Conservation (phyloP, 805 yeast species). For the Debaryomyces hansenii region DNA sequence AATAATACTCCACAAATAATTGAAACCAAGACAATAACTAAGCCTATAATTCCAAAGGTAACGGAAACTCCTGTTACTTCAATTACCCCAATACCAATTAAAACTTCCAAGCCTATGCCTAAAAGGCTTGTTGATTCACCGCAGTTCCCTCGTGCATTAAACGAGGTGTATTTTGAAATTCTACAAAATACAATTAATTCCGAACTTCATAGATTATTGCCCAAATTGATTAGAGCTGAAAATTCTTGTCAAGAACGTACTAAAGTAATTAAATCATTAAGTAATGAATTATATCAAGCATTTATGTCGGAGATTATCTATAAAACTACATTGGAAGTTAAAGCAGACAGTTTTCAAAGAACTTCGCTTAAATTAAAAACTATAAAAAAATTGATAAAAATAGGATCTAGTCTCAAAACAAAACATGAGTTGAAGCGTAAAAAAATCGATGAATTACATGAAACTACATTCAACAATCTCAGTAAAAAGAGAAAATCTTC, state of each 20-base stretch:
- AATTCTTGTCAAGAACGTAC: conserved; percentile 20
- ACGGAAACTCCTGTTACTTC: background rate
- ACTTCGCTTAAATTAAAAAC: conserved; percentile 25
- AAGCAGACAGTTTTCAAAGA: conserved; percentile 45
- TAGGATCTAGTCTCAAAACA: conserved; percentile 22
- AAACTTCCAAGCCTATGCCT: background rate
- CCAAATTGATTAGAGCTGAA: conserved; percentile 21
- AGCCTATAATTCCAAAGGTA: background rate
- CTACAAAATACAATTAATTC: conserved; percentile 18
- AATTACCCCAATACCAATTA: background rate
- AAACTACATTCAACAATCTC: conserved; percentile 21
- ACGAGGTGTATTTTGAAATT: conserved; percentile 18
- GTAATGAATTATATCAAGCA: conserved; percentile 56
- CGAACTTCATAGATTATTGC: conserved; percentile 25
- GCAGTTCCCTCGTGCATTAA: conserved; percentile 27
- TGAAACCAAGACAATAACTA: background rate
- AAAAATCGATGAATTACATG: conserved; percentile 31
- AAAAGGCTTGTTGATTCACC: conserved; percentile 24
- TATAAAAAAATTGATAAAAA: conserved; percentile 29
- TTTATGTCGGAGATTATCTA: conserved; percentile 60
- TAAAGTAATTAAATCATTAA: conserved; percentile 34
- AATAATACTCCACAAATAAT: background rate
- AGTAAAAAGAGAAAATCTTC: conserved; percentile 18
- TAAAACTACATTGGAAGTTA: conserved; percentile 38
- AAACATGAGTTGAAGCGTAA: conserved; percentile 28